These are phyloP conservation scores for Ascobolus immersus DNA, from an alignment of 495 filamentous ascomycete species.

Conservation along the genomic window DNA sequence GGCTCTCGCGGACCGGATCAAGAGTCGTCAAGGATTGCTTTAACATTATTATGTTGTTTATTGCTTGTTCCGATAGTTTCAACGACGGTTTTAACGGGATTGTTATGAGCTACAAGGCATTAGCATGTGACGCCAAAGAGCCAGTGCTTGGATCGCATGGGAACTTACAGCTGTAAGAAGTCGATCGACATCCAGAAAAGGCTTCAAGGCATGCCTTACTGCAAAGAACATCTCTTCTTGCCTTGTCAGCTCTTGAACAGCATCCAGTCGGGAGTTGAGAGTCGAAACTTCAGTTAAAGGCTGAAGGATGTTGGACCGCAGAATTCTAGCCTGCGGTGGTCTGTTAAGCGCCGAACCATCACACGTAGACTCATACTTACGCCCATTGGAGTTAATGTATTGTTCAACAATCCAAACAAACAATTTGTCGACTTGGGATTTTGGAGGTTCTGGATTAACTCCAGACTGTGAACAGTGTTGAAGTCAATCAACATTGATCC, in stretches of 20 bases:
- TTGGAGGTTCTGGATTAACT: slow-evolving; percentile 71
- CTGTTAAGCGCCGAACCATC: background rate
- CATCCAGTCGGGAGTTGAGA: slow-evolving; percentile 45
- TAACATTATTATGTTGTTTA: slow-evolving; percentile 70
- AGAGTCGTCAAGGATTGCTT: slow-evolving; percentile 54
- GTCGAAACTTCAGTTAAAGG: slow-evolving; percentile 41
- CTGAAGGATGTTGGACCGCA: slow-evolving; percentile 64
- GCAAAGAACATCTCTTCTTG: slow-evolving; percentile 74
- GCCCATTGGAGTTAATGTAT: slow-evolving; percentile 72
- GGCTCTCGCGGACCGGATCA: slow-evolving; percentile 37
- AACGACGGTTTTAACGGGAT: slow-evolving; percentile 39
- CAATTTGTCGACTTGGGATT: slow-evolving; percentile 47
- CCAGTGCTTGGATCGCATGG: background rate
- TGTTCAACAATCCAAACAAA: slow-evolving; percentile 61
- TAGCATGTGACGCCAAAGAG: background rate
- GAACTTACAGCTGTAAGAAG: slow-evolving; percentile 31
- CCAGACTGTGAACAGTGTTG: slow-evolving; percentile 56
- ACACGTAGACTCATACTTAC: background rate
- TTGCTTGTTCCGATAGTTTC: slow-evolving; percentile 44
- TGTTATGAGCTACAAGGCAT: slow-evolving; percentile 30
- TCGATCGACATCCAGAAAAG: slow-evolving; percentile 45
- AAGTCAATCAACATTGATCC: slow-evolving; percentile 88
- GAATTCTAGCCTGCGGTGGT: slow-evolving; percentile 28
- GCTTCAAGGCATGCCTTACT: slow-evolving; percentile 46
- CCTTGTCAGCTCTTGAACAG: slow-evolving; percentile 55